Percentiles rank a stretch among this genome's conserved stretches.
Conservation (phyloP, 148 eudicot species). For the Rhododendron molle region DNA sequence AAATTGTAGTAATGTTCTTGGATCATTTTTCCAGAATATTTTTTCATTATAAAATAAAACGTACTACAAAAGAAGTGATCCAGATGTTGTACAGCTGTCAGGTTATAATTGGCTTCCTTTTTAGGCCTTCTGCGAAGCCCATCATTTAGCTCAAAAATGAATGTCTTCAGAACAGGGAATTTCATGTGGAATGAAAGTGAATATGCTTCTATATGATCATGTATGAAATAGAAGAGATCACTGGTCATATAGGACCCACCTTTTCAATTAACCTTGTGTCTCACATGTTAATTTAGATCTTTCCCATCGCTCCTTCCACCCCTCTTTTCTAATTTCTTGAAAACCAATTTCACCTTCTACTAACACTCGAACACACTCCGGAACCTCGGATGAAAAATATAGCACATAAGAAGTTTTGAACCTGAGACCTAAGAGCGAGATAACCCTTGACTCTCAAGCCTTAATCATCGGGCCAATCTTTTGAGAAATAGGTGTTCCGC, state of each 20-base stretch:
- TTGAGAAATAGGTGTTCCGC: no score
- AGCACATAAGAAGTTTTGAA: no score
- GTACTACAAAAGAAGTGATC: background rate
- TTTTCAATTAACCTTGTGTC: background rate
- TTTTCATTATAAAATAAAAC: no score
- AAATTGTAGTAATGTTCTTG: no score
- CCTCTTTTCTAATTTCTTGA: no score
- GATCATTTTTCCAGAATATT: no score
- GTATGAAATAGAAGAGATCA: background rate
- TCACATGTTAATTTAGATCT: background rate
- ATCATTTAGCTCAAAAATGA: background rate
- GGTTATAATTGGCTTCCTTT: background rate
- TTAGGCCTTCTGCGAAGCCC: background rate
- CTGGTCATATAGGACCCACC: background rate
- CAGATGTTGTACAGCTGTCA: background rate
- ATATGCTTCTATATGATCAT: background rate
- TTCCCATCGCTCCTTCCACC: background rate
- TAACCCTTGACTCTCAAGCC: no score
- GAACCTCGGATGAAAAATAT: no score
- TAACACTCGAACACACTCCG: no score
- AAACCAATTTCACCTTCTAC: no score
- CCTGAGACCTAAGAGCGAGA: no score
- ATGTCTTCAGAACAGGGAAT: background rate
- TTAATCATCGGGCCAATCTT: no score
- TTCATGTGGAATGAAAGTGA: background rate